Evolutionary conservation across 1,284 basidiomycete genomes (phyloP), one percentile per base, ranked within the genome.

Genomic region (Cutaneotrichosporon cutaneum): DNA sequence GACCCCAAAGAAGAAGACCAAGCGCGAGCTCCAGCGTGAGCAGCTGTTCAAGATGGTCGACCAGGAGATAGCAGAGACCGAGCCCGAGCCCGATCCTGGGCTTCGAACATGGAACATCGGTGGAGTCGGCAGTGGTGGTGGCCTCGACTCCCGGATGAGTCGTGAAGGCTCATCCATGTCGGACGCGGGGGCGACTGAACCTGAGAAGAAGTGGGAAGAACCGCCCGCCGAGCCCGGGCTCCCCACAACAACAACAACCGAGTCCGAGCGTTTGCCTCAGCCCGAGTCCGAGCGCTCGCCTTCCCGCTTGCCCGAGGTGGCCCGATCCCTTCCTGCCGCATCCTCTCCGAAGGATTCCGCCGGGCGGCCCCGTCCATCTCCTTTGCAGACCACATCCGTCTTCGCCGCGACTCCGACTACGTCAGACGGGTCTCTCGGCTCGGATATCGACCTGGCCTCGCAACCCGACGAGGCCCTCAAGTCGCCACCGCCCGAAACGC

Each of bases 11-110:
- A 54, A 64, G 24, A 77, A 76, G 64, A 77, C 74, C 8, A 76
- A 77, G 64, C 69, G 77, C 18, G 78, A 80, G 59, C 67, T 72
- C 24, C 76, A 79, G 64, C 62, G 78, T 16, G 77, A 80, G 53
- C 68, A 71, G 42, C 61, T 80, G 52, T 76, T 80, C 65, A 70
- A 68, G 26, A 66, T 74, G 68, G 71, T 77, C 13, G 75, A 74
- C 42, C 72, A 77, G 48, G 72, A 77, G 39, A 66, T 78, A 42
- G 65, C 65, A 3, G 62, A 61, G n/a, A 26, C 72, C 24, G 21
- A 35, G 26, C 24, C 54, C 18, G 59, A 52, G 16, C 52, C 61
- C 3, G 57, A 56, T 3, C 26, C 32, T 10, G 39, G 39, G 16
- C 27, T 51, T 9, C n/a, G 35, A 11, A 60, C 61, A 11, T 68